Base-by-base conservation (phyloP, 1,139 yeast genomes). In the Saccharomycopsis hybrid region DNA sequence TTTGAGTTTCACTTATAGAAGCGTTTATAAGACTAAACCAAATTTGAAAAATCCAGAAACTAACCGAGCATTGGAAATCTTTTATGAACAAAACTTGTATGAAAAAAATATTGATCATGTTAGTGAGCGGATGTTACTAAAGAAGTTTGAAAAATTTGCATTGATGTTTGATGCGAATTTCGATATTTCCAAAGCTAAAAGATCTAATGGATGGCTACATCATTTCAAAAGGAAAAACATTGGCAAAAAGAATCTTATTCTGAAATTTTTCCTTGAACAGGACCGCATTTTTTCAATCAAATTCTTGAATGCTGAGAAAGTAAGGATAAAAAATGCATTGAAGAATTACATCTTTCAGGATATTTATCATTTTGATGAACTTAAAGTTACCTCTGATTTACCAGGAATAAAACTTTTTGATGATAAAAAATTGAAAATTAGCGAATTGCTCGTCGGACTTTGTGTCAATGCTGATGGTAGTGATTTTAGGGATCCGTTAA, bases 171-270 rank as follows among this genome's bases (percentile, higher is more conserved):
- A 45, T 35, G 49, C 48, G 5, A 29, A 28, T 5, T 43, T 39
- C 28, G 54, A 51, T 33, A 13, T 39, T 5, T 11, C 49, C 48
- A 44, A 47, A 31, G 44, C 44, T 3, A 52, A 38, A 1, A 64
- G 65, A 49, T 63, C 68, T 2, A 65, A 65, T 52, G 72, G 72
- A 0, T 68, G 71, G 71, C 48, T 66, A 3, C 63, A 65, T 41
- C 65, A 65, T 54, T 68, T 68, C 58, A 67, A 65, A 48, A 59
- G 58, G 46, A 58, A 62, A 41, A 59, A 63, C 51, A 45, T 58
- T 8, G 39, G 55, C 2, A 60, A 62, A 45, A 55, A 58, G 43
- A 59, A 60, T 2, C 49, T 61, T 18, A 64, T 65, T 2, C 47
- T 49, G 11, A 33, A 48, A 1, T 62, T 60, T 46, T 56, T 57